Conservation (phyloP, 495 filamentous ascomycete species). For the Xylaria scruposa region DNA sequence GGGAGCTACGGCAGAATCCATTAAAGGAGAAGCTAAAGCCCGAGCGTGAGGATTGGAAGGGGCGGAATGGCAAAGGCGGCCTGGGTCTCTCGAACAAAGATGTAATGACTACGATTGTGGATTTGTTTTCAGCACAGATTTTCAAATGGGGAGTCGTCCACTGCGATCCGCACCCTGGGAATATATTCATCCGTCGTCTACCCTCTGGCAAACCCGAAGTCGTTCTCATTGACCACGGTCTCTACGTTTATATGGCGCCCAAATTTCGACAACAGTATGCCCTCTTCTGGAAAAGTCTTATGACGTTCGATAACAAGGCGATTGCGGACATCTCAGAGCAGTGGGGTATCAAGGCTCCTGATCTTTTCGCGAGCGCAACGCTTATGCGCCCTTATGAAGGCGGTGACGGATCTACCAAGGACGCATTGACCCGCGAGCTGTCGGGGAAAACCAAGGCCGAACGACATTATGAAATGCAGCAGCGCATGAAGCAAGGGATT, state of each 20-base stretch:
- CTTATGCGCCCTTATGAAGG: constrained; percentile 90
- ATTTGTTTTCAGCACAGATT: constrained; percentile 94
- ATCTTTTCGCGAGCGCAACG: constrained; percentile 90
- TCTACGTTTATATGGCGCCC: constrained; percentile 89
- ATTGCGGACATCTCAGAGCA: constrained; percentile 68
- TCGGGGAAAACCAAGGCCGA: constrained; percentile 66
- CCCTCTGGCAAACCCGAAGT: constrained; percentile 84
- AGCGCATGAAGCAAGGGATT: constrained; percentile 81
- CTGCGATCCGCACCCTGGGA: constrained; percentile 95
- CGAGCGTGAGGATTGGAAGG: constrained; percentile 78
- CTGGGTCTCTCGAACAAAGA: constrained; percentile 81
- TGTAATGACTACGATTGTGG: constrained; percentile 95
- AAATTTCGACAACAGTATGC: constrained; percentile 89
- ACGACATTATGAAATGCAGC: constrained; percentile 83
- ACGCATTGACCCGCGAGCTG: constrained; percentile 59
- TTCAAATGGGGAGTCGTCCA: constrained; percentile 94
- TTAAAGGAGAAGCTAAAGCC: constrained; percentile 71
- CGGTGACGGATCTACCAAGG: constrained; percentile 70
- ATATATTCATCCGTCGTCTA: constrained; percentile 90
- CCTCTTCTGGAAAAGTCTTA: constrained; percentile 88
- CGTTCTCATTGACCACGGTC: constrained; percentile 94
- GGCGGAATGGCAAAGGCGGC: constrained; percentile 71
- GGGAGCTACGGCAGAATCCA: constrained; percentile 51
- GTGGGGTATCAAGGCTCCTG: constrained; percentile 89
- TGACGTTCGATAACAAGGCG: constrained; percentile 90